Evolutionary conservation across 2,329 filamentous ascomycete genomes (phyloP), one percentile per base, ranked within the genome.

Genomic region (Cephalotrichum gorgonifer): DNA sequence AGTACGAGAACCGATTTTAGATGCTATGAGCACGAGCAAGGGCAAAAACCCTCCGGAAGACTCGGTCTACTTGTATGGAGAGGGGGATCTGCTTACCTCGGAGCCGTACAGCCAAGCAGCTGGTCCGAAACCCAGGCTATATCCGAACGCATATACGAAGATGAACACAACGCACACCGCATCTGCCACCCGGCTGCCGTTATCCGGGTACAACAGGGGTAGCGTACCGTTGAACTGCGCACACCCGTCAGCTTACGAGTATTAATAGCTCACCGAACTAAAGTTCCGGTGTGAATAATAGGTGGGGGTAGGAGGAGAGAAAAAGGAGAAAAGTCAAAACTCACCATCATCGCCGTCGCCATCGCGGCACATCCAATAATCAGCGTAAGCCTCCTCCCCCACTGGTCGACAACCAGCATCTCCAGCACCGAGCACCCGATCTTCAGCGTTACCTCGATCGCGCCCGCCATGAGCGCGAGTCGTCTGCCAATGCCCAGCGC

Each of bases 91-190:
- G 12, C 60, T 23, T 52, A 76, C 73, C 63, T 81, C 76, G 0
- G 75, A 70, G n/a, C 74, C 73, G 52, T 80, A 80, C 0, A 80
- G 74, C 76, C 76, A 81, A 0, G 75, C 68, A 1, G 74, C 71
- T 0, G 76, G 74, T 0, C 76, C 76, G 41, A 79, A 77, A 0
- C 76, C 74, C 52, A 80, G 64, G 46, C 73, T 77, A 56, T 77
- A 80, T 1, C 76, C 76, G 46, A 79, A 66, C 7, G 75, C 73
- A 57, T 78, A 81, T 41, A 80, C 62, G 56, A 79, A 79, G 38
- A 79, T 73, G 56, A 78, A 79, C 11, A 72, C 62, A 22, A 79
- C 69, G 55, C 75, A 78, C 4, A 65, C 58, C 42, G 72, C 68
- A 57, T 79, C 74, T 1, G 76, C 66, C 0, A 58, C 63, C 12